phyloP scores from a whole-genome alignment of 2,329 filamentous ascomycete species.

The Fusarium liriodendri region DNA sequence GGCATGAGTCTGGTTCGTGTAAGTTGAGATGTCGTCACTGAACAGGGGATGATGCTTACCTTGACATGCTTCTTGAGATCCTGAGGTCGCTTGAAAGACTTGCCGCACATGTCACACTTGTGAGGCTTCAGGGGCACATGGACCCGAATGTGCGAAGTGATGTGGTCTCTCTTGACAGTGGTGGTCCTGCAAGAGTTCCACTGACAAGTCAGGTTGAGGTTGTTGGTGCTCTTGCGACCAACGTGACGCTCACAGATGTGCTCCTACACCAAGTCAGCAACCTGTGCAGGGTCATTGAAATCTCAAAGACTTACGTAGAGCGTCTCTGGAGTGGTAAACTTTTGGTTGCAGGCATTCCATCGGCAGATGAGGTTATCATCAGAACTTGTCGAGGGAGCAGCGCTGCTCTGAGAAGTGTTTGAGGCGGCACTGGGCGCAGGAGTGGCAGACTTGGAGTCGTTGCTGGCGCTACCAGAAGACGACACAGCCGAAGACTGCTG shows the following conservation, averaged over 20 bases:
- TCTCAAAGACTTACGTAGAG: slow-evolving; percentile 66
- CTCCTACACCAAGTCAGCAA: slow-evolving; percentile 69
- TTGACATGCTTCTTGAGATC: slow-evolving; percentile 99
- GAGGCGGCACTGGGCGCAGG: slow-evolving; percentile 63
- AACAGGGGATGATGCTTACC: slow-evolving; percentile 50
- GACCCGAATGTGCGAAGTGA: slow-evolving; percentile 98
- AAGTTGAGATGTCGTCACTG: slow-evolving; percentile 20
- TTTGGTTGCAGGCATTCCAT: slow-evolving; percentile 70
- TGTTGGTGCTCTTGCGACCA: slow-evolving; percentile 98
- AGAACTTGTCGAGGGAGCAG: slow-evolving; percentile 51
- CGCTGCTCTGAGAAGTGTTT: slow-evolving; percentile 56
- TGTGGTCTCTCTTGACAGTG: slow-evolving; percentile 98
- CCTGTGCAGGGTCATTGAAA: neutral
- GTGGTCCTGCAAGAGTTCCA: slow-evolving; percentile 97
- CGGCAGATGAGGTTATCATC: slow-evolving; percentile 70
- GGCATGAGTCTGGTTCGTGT: slow-evolving; percentile 77
- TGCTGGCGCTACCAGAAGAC: slow-evolving; percentile 55
- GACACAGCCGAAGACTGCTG: slow-evolving; percentile 40
- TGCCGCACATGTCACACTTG: slow-evolving; percentile 98
- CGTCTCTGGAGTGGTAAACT: slow-evolving; percentile 66
- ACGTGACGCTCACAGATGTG: slow-evolving; percentile 99
- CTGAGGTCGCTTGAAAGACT: slow-evolving; percentile 98
- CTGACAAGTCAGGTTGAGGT: slow-evolving; percentile 95
- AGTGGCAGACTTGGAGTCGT: slow-evolving; percentile 64
- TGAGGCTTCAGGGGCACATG: slow-evolving; percentile 99